These are phyloP conservation scores for Rhizophagus prolifer DNA, from an alignment of 192 early-diverging fungal genomes.

Conservation along the genomic window DNA sequence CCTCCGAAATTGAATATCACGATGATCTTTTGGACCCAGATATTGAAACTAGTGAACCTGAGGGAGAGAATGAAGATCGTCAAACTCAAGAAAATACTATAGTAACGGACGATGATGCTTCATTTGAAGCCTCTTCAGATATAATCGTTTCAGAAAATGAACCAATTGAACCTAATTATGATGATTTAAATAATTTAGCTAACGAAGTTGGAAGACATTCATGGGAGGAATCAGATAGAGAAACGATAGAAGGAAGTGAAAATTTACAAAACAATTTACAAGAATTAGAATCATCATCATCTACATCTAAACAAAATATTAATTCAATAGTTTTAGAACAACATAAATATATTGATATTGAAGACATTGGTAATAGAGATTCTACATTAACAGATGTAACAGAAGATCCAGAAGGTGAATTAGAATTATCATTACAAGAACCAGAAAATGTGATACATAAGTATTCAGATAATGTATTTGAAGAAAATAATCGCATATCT, in stretches of 20 bases:
- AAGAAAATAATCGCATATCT: not conserved
- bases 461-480: not conserved
- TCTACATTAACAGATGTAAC: constrained; percentile 15
- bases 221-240: too few relatives aligned
- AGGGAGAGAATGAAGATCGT: not conserved
- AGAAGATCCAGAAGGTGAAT: constrained; percentile 14
- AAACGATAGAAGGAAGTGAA: not conserved
- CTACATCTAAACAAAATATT: not conserved
- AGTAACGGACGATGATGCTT: not conserved
- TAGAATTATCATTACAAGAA: not conserved
- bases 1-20: not conserved
- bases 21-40: not conserved
- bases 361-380: not conserved
- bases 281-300: not conserved
- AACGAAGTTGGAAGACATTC: not conserved
- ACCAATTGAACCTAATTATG: not conserved
- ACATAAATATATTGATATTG: not conserved
- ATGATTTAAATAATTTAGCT: not conserved
- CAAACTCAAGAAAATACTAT: not conserved
- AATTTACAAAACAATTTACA: not conserved
- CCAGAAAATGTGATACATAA: not conserved
- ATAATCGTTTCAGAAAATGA: not conserved
- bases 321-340: not conserved
- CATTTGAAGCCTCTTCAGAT: not conserved
- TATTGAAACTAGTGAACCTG: constrained; percentile 13